phyloP scores from a whole-genome alignment of 805 yeast genomes.

The Starmerella sp. region DNA sequence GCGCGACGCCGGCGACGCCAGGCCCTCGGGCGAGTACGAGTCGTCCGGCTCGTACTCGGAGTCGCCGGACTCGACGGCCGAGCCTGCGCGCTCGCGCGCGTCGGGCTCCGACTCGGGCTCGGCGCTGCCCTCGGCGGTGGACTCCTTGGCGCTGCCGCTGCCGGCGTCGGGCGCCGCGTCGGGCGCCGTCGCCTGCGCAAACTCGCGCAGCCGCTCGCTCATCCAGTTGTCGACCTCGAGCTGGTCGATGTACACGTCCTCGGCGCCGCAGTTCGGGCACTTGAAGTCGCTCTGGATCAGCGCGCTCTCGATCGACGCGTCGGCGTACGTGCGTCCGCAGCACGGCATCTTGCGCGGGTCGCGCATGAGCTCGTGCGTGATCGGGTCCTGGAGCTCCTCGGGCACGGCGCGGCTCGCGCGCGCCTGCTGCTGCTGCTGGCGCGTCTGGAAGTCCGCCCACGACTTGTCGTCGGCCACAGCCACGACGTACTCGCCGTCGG shows the following conservation, averaged over 20 bases:
- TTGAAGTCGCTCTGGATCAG: conserved; percentile 74
- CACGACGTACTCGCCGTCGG: conserved; percentile 88
- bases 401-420: conserved; percentile 39
- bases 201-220: conserved; percentile 43
- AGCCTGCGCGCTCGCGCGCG: neutral
- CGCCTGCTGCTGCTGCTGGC: conserved; percentile 36
- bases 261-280: conserved; percentile 75
- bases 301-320: conserved; percentile 50
- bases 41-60: conserved; percentile 13
- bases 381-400: conserved; percentile 57
- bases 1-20: conserved; percentile 1
- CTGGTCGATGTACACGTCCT: conserved; percentile 66
- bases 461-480: conserved; percentile 91
- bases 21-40: neutral
- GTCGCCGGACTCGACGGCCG: conserved; percentile 1
- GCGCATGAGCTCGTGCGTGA: conserved; percentile 49
- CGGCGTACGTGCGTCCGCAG: conserved; percentile 49
- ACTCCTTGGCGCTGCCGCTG: neutral
- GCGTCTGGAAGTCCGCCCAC: conserved; percentile 78
- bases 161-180: conserved; percentile 8
- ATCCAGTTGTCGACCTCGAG: conserved; percentile 52
- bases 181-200: conserved; percentile 10
- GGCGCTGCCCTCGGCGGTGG: neutral
- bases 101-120: neutral
- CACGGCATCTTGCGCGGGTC: conserved; percentile 80